Conservation (phyloP, 192 early-diverging fungal species). For the Coemansia sp. region DNA sequence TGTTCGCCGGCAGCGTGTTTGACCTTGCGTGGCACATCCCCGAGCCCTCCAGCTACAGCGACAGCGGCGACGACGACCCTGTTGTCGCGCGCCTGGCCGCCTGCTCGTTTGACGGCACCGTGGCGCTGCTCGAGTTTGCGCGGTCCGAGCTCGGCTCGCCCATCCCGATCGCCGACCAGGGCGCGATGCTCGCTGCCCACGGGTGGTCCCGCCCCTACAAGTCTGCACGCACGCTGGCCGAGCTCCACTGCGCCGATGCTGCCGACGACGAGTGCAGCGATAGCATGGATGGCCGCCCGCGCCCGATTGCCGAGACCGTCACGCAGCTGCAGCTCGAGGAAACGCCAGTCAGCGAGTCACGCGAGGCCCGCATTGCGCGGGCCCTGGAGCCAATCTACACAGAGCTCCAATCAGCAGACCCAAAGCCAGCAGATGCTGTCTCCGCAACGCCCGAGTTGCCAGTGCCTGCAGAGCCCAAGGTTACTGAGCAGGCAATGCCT, state of each 20-base stretch:
- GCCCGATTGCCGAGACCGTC: conserved; percentile 58
- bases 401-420: neutral
- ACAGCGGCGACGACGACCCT: conserved; percentile 4
- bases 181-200: conserved; percentile 38
- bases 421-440: neutral
- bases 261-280: neutral
- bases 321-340: conserved; percentile 68
- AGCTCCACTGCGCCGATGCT: neutral
- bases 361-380: conserved; percentile 35
- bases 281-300: conserved; percentile 48
- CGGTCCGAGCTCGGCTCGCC: conserved; percentile 67
- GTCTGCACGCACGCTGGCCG: neutral
- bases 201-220: conserved; percentile 14
- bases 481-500: conserved; percentile 57
- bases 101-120: conserved; percentile 89
- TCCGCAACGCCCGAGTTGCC: neutral
- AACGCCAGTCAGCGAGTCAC: conserved; percentile 6
- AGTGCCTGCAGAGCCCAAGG: neutral
- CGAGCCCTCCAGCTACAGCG: conserved; percentile 36
- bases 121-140: conserved; percentile 71
- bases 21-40: conserved; percentile 80
- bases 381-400: neutral
- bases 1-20: conserved; percentile 81
- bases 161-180: conserved; percentile 63
- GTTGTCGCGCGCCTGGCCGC: conserved; percentile 62